These are phyloP conservation scores for Chrysosporium queenslandicum DNA, from an alignment of 2,329 filamentous ascomycete species.

Conservation along the genomic window DNA sequence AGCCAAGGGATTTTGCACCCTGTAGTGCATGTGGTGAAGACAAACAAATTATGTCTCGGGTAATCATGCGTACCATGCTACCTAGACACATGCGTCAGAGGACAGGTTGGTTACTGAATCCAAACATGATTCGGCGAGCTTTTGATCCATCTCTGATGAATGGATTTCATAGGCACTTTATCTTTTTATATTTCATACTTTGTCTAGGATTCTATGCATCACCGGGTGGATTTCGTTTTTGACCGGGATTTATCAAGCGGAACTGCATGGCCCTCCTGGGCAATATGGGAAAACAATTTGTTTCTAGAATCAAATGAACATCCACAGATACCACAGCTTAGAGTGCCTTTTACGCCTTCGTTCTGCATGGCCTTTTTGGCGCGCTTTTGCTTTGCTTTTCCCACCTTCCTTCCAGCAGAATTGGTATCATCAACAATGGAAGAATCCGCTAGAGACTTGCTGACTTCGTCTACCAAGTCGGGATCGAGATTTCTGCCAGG, in stretches of 20 bases:
- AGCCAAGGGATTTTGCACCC: conserved; percentile 85
- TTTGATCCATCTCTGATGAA: too few relatives aligned
- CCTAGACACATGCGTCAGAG: too few relatives aligned
- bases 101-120: too few relatives aligned
- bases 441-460: conserved; percentile 16
- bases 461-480: conserved; percentile 14
- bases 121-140: too few relatives aligned
- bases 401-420: conserved; percentile 29
- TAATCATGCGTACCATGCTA: too few relatives aligned
- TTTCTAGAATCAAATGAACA: conserved; percentile 66
- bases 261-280: conserved; percentile 55
- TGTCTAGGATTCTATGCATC: background rate
- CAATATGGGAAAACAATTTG: conserved; percentile 64
- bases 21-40: conserved; percentile 78
- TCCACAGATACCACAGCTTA: conserved; percentile 68
- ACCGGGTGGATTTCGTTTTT: background rate
- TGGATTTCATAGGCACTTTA: background rate
- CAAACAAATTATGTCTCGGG: conserved; percentile 71
- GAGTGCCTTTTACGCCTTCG: conserved; percentile 28
- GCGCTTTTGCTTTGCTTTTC: conserved; percentile 46
- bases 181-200: background rate
- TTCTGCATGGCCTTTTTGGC: conserved; percentile 41
- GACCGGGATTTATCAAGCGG: conserved; percentile 19
- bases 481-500: too few relatives aligned
- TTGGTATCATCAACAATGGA: background rate